Evolutionary conservation across 352 stramenopile species (phyloP), one percentile per base, ranked within the genome.

Genomic region (Phytophthora sp.): DNA sequence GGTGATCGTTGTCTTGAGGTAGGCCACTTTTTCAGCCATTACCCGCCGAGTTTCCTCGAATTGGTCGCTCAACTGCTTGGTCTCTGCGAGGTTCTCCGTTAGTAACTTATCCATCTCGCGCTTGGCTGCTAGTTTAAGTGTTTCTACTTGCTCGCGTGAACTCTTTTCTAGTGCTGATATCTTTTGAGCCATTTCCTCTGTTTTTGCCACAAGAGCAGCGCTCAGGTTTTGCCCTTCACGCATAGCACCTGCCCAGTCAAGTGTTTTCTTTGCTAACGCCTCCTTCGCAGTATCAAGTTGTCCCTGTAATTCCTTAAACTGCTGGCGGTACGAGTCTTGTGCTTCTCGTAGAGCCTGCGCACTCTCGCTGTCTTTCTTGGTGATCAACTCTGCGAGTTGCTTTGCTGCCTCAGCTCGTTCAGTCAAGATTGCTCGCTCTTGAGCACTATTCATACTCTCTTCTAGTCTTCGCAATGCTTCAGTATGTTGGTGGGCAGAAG

Each of bases 21-120:
- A 44, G 2, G 48, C 31, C 8, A 82, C 69, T 38, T 89, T 80
- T n/a, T 85, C 83, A 0, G 64, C n/a, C 73, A 92, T 81, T 2
- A 85, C 48, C 4, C 54, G 66, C 11, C 67, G 66, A 13, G 82
- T 82, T 44, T 88, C 79, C 28, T 92, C 78, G 42, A 94, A 94
- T 50, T 91, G 73, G 11, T 89, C 81, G 56, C 82, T 89, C 28
- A 94, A 50, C 42, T 77, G 65, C 55, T 75, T 76, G 5, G 74
- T 92, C 59, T 94, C 83, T 2, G 62, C 45, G 30, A 91, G 39
- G 34, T 94, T 87, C 46, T 91, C 83, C 38, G 91, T 79, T 31
- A 92, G 41, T 2, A 90, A 46, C 0, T 69, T 80, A 53, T 92
- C 79, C 73, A 94, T 78, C 20, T 92, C 84, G 11, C 68, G 66